Evolutionary conservation across 2,329 filamentous ascomycete genomes (phyloP), one percentile per base, ranked within the genome.

Genomic region (Colletotrichum sp.): DNA sequence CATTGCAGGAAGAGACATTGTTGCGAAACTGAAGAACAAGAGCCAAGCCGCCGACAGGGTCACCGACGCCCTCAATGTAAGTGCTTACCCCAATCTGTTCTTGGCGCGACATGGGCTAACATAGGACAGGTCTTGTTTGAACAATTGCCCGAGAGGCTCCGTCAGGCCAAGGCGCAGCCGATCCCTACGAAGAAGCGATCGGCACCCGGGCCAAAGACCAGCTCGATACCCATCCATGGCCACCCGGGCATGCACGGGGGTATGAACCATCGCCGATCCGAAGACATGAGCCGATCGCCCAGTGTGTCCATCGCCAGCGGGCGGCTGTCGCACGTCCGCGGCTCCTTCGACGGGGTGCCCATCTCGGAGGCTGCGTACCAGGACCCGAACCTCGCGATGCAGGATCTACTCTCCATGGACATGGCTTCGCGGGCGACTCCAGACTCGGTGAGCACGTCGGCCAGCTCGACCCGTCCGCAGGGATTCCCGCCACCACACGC

Each of bases 31-130:
- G 73, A 94, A 96, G 4, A 92, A 94, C 79, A 93, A 94, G 80
- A 98, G 96, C 81, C 90, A 97, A 88, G 96, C 96, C 43, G 97
- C 97, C 4, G 95, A 98, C 82, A 90, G 95, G 76, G 97, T 97
- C 80, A 95, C 94, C 2, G 89, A 89, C 61, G 94, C 95, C 55
- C 88, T 99, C 32, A 91, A 92, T 81, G 95, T 96, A 88, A 83
- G 91, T 85, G 6, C 56, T 36, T 18, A 28, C 58, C 34, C 28
- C 36, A 48, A 48, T 24, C 26, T 12, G 10, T 9, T 28, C 52
- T 38, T 52, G n/a, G 43, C 62, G 36, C 38, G 26, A 48, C 14
- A 30, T 12, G 21, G 13, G 13, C 34, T 69, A 58, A 75, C 7
- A 30, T 36, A 21, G 79, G 38, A 16, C 36, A 97, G 95, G 89